Evolutionary conservation across 2,329 filamentous ascomycete genomes (phyloP), one percentile per base, ranked within the genome.

Genomic region (Colletotrichum sojae): DNA sequence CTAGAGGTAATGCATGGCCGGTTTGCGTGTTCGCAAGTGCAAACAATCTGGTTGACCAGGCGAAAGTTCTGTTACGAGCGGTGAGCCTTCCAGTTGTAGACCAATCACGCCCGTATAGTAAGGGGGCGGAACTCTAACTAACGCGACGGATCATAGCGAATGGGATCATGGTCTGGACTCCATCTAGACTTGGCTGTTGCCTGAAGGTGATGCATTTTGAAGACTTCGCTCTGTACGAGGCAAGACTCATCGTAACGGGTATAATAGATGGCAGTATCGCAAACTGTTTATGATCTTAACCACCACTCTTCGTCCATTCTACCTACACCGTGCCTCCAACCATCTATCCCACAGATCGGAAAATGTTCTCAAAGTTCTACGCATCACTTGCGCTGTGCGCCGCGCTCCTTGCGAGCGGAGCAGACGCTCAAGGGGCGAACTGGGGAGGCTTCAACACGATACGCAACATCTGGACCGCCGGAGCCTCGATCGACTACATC

Each of bases 401-500:
- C 22, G 45, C 56, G 13, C 31, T 59, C 9, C 25, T 59, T 12
- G 8, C 8, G 16, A 27, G 56, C 43, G 18, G 25, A 20, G 56
- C 25, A 1, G 56, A 51, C 1, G 56, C 56, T 12, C 56, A 59
- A n/a, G 56, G 56, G 0, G 56, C 56, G 12, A 59, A 59, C 0
- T 59, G 56, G 56, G 56, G 56, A 18, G 56, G 57, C 0, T 52
- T 60, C 27, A 43, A 60, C 57, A 51, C 57, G 12, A 40, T 60
- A 10, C 57, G 57, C 0, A 60, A 60, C n/a, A 60, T 60, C 6
- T 60, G 57, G 57, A 51, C 48, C 18, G 46, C 57, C 20, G 57
- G 57, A 18, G 46, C 57, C 4, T 60, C 57, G 3, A 60, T 60
- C 13, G 46, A 60, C 45, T 60, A 60, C 31, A 60, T 52, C 15